Base-by-base conservation (phyloP, 306 rosid species). In the Inga laurina region DNA sequence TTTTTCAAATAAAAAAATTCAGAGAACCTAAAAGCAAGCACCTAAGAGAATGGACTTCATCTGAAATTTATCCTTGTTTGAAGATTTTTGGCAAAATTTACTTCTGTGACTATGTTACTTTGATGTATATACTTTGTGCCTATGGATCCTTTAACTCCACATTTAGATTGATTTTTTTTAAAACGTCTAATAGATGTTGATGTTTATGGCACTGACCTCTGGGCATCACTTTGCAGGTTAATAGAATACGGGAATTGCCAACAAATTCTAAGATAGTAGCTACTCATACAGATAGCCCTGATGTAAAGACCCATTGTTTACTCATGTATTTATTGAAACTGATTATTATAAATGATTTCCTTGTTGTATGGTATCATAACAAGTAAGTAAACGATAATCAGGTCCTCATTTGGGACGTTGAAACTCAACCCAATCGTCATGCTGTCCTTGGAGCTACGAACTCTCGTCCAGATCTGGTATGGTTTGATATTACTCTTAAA, bases 351-450 rank as follows among this genome's bases (percentile, higher is more conserved):
- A 41, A 45, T 56, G 74, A 71, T 76, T 78, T 83, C 45, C 72
- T 77, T 76, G 73, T 66, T 74, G 35, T 75, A 34, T 43, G 45
- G 75, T 84, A 72, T 18, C 80, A 83, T 80, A 56, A 35, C 57
- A 54, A 76, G 24, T 67, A 19, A 72, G 51, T 64, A 54, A 52
- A 76, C 7, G 67, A 80, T 77, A 66, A 27, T 84, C 92, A 97
- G 99, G 98, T 97, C 57, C 93, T 97, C 32, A 91, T 97, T 83
- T 97, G 99, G 99, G 99, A 97, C 83, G 94, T 97, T 79, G 99
- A 97, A 84, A 89, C 90, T 83, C 99, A 97, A 85, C 97, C 98
- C 54, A 97, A 97, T 49, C 98, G 99, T 45, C 99, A 97, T 84
- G 98, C 98, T 75, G 97, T 97, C 79, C 93, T 91, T 80, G 99